Evolutionary conservation across 306 rosid species (phyloP), one percentile per base, ranked within the genome.

Genomic region (Begonia loranthoides): DNA sequence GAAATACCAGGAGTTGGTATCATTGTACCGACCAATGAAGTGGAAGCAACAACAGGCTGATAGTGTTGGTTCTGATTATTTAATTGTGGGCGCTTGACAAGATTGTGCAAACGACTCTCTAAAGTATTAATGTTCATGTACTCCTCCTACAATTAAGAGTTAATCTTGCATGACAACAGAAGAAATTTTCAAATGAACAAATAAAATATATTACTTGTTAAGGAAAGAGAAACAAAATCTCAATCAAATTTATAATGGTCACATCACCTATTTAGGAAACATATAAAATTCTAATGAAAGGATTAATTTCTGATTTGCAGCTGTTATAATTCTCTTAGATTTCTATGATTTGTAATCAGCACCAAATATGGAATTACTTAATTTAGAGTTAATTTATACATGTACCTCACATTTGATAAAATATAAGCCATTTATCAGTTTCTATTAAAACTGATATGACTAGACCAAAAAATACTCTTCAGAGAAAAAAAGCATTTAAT

Each of bases 1-100:
- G 82, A 64, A 80, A 90, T 82, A 46, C 99, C 96, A 41, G 99
- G 95, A 6, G 99, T 90, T 15, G 99, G 94, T 74, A 86, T 90
- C 99, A 90, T 90, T 44, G 85, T 80, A 58, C 88, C 72, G 45
- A 76, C 41, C 15, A 87, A 69, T 55, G 95, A 74, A 19, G 77
- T 55, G 50, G 89, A 74, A 77, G 68, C 73, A 51, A 74, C 82
- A 64, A 61, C 75, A 66, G 72, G 95, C 21, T 73, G 66, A 63
- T 76, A 75, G 49, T 80, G 97, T 61, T 76, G 88, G 70, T 28
- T 64, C 57, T 80, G 83, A 74, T 64, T 78, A 65, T 55, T 64
- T 58, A 61, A 13, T 12, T 69, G n/a, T 5, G 73, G 3, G 44
- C 76, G 70, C 66, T 59, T 77, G 48, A 78, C 15, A 45, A 60